phyloP scores from a whole-genome alignment of 2,329 filamentous ascomycete species.

The Stagonosporopsis chrysanthemi region DNA sequence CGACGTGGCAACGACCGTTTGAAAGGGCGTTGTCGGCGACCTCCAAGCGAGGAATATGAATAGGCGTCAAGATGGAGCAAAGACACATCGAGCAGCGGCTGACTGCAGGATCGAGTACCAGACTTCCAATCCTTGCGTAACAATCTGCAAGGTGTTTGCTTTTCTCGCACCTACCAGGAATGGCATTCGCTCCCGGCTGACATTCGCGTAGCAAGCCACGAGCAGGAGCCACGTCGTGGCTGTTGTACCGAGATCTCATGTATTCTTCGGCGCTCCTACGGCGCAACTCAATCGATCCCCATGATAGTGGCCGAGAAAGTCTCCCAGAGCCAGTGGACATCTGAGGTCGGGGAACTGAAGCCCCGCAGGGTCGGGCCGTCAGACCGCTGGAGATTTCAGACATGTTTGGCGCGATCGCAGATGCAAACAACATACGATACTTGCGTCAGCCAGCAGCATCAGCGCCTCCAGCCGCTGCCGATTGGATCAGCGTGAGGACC shows the following conservation, averaged over 20 bases:
- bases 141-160: not conserved
- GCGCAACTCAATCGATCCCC: constrained; percentile 8
- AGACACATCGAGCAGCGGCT: constrained; percentile 6
- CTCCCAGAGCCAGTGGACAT: not conserved
- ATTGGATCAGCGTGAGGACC: constrained; percentile 2
- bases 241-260: constrained; percentile 11
- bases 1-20: constrained; percentile 10
- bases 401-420: not conserved
- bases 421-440: constrained; percentile 16
- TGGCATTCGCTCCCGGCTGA: not conserved
- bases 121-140: not conserved
- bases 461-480: constrained; percentile 7
- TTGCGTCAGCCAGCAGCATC: constrained; percentile 4
- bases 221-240: not conserved
- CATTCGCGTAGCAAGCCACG: not conserved
- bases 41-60: constrained; percentile 13
- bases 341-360: not conserved
- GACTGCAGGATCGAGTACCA: constrained; percentile 16
- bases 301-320: not conserved
- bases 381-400: constrained; percentile 2
- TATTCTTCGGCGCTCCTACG: not conserved
- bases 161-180: constrained; percentile 10
- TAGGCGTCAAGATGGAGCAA: constrained; percentile 4
- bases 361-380: constrained; percentile 6
- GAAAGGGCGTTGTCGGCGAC: constrained; percentile 16